phyloP scores from a whole-genome alignment of 441 rosid genomes.

The Eruca vesicaria region DNA sequence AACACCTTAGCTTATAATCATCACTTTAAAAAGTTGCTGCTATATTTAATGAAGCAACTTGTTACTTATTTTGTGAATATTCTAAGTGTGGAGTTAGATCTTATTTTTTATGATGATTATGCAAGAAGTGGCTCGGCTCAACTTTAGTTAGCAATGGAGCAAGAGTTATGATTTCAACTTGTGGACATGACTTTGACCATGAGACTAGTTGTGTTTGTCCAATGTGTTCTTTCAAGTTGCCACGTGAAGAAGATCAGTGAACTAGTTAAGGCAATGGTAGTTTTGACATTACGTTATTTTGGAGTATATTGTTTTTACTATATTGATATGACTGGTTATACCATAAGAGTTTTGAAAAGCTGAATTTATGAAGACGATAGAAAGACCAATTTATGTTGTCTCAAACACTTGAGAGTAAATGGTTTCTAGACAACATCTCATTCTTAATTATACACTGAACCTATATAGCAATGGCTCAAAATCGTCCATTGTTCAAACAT shows the following conservation, averaged over 20 bases:
- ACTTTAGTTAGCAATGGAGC: too few relatives aligned
- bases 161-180: neutral
- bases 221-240: neutral
- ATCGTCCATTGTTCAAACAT: constrained; percentile 14
- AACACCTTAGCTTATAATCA: too few relatives aligned
- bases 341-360: neutral
- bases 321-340: neutral
- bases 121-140: too few relatives aligned
- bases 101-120: too few relatives aligned
- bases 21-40: too few relatives aligned
- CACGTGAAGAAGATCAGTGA: neutral
- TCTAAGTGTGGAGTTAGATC: too few relatives aligned
- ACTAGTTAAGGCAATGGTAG: too few relatives aligned
- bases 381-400: neutral
- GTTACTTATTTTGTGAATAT: too few relatives aligned
- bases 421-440: neutral
- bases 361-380: neutral
- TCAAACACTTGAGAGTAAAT: neutral
- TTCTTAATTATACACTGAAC: neutral
- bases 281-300: too few relatives aligned
- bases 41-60: too few relatives aligned
- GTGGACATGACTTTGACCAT: constrained; percentile 21
- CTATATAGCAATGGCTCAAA: constrained; percentile 5
- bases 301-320: neutral
- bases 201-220: constrained; percentile 15